Evolutionary conservation across 2,329 filamentous ascomycete genomes (phyloP), one percentile per base, ranked within the genome.

Genomic region (Fusarium azukiicola): DNA sequence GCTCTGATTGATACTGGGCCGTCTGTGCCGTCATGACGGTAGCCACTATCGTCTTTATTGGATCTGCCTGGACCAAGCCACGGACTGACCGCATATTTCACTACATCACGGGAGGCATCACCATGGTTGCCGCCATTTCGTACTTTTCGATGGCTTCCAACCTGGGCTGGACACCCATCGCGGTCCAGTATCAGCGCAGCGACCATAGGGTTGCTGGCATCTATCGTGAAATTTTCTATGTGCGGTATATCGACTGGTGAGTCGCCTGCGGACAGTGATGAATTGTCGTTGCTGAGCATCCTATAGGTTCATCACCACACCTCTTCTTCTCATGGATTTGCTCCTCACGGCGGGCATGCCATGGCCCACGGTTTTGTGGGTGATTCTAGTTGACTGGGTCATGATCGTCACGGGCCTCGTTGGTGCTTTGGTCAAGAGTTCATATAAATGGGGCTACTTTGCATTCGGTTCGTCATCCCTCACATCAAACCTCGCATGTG

Each of bases 1-100:
- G 93, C 19, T 94, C 92, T 2, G 89, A 94, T 84, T 94, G 92
- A 88, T 94, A 94, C 82, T 95, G 91, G 86, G 87, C 94, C 12
- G 90, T 95, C 21, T 92, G 89, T 76, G 90, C 93, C 3, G 84
- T 93, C 63, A 95, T 95, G 93, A 90, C 87, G 4, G 74, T 90
- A 5, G 84, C 90, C 0, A 93, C 92, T 3, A 84, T 95, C 23
- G 79, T 80, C 67, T 92, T 95, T 82, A 85, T 94, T 42, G 91
- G 84, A 5, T 85, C 92, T 19, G 89, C 90, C 4, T 87, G 91
- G 72, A 89, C 85, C n/a, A 93, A 92, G 82, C 90, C 91, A 8
- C 90, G 92, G 82, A 87, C n/a, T 50, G 89, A 93, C 76, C 88
- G 89, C 74, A 87, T 93, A 27, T 27, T 93, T 85, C 91, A 93